Evolutionary conservation across 768 basidiomycete genomes (phyloP), one percentile per base, ranked within the genome.

Genomic region (Leccinum olivaceopallidum): DNA sequence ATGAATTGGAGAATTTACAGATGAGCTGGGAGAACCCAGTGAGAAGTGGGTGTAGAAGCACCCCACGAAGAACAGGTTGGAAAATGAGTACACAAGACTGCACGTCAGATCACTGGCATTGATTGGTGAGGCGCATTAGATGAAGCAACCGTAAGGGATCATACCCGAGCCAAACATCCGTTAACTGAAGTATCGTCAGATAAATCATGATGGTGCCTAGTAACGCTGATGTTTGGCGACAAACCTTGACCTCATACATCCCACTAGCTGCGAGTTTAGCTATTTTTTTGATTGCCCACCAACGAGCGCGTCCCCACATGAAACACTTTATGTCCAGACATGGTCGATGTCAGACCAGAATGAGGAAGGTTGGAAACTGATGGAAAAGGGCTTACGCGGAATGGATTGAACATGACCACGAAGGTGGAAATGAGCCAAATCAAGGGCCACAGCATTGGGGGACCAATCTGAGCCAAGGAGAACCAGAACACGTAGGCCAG

Each of bases 141-240:
- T 53, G 28, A 48, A 34, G 26, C 8, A 50, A 47, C 28, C 12
- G 3, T 53, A 37, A 2, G 32, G 16, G 55, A 28, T 69, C 82
- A 57, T 72, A 90, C 90, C 90, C 92, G 71, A 94, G 80, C 92
- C 92, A 94, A 84, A 94, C 92, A 78, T 93, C 92, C 18, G 86
- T 75, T 70, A 94, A 94, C 87, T 90, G 59, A 1, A 49, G 53
- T 26, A 37, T 18, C 34, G 55, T 65, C 61, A 62, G 61, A 60
- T 34, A 30, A 30, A 30, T 30, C 28, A 30, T 49, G 36, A 3
- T 32, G 44, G 14, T 52, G 32, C 34, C 10, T 28, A n/a, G 54
- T 52, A 44, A 55, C 32, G 50, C 36, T 39, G 14, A 30, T 20
- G 55, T 32, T 30, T 14, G 34, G 18, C 10, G 36, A 63, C 59